These are phyloP conservation scores for Neofusicoccum sp. DNA, from an alignment of 2,329 filamentous ascomycete species.

Conservation along the genomic window DNA sequence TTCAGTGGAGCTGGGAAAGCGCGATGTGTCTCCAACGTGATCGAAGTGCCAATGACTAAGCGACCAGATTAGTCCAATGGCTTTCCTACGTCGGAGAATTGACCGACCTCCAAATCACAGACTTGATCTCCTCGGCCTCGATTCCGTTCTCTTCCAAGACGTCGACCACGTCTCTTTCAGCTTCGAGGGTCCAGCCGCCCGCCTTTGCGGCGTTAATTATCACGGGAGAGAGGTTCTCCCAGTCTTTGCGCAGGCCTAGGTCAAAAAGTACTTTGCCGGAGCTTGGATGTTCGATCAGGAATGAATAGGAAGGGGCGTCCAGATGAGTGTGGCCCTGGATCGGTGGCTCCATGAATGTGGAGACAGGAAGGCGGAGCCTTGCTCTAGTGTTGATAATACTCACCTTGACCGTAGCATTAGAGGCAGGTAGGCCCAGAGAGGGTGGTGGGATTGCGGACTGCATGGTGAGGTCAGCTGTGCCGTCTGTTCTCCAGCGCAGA, in stretches of 20 bases:
- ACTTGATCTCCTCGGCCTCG: constrained; percentile 36
- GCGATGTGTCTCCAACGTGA: constrained; percentile 55
- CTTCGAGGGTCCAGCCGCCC: constrained; percentile 39
- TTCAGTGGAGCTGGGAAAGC: constrained; percentile 50
- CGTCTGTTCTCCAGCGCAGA: no score
- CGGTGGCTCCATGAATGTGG: not conserved
- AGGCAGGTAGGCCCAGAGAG: constrained; percentile 26
- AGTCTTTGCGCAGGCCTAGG: constrained; percentile 52
- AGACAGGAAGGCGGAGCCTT: not conserved
- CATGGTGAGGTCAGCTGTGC: no score
- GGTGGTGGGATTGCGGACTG: no score
- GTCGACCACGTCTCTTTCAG: constrained; percentile 47
- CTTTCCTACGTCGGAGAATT: not conserved
- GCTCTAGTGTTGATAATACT: constrained; percentile 12
- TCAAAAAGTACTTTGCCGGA: constrained; percentile 6
- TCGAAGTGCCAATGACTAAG: constrained; percentile 51
- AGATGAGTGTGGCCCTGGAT: constrained; percentile 6
- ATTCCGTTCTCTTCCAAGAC: constrained; percentile 39
- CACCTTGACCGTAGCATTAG: not conserved
- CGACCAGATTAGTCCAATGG: not conserved
- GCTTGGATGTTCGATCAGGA: constrained; percentile 7
- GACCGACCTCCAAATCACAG: constrained; percentile 40
- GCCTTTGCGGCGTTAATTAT: constrained; percentile 28
- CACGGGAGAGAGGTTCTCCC: constrained; percentile 35
- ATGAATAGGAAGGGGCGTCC: not conserved